phyloP scores from a whole-genome alignment of 306 rosid genomes.

The Carpinus viminea region DNA sequence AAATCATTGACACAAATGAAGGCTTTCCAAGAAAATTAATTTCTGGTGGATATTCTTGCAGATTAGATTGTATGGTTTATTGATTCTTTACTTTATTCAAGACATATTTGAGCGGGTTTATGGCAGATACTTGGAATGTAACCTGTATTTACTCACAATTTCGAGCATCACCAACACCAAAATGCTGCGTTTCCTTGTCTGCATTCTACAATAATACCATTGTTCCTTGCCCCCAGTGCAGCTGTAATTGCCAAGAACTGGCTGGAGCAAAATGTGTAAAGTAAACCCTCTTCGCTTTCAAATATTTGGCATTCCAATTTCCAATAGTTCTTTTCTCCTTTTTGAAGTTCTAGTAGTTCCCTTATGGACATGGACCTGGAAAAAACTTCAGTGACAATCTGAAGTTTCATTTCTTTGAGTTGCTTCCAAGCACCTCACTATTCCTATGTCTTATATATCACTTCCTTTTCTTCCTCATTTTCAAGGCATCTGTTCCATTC shows the following conservation, averaged over 20 bases:
- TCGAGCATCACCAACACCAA: constrained; percentile 59
- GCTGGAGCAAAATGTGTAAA: constrained; percentile 50
- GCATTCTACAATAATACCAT: constrained; percentile 66
- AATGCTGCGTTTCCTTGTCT: constrained; percentile 78
- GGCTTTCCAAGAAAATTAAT: too few relatives aligned
- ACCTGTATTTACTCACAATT: constrained; percentile 70
- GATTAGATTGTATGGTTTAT: not conserved
- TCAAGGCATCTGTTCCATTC: not conserved
- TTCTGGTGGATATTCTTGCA: too few relatives aligned
- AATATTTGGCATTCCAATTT: not conserved
- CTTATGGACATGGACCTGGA: too few relatives aligned
- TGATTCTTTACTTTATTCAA: not conserved
- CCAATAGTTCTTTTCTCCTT: not conserved
- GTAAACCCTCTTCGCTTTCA: constrained; percentile 39
- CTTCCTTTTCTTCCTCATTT: not conserved
- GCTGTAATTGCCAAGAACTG: constrained; percentile 71
- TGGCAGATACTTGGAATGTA: constrained; percentile 77
- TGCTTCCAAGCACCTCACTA: not conserved
- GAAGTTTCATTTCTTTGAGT: not conserved
- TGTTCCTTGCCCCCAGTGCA: constrained; percentile 72
- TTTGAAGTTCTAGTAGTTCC: not conserved
- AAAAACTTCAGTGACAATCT: not conserved
- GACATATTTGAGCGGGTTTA: constrained; percentile 17
- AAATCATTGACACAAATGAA: too few relatives aligned
- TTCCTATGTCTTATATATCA: not conserved